Base-by-base conservation (phyloP, 495 filamentous ascomycete genomes). In the Pyrenopolyporus hunteri region DNA sequence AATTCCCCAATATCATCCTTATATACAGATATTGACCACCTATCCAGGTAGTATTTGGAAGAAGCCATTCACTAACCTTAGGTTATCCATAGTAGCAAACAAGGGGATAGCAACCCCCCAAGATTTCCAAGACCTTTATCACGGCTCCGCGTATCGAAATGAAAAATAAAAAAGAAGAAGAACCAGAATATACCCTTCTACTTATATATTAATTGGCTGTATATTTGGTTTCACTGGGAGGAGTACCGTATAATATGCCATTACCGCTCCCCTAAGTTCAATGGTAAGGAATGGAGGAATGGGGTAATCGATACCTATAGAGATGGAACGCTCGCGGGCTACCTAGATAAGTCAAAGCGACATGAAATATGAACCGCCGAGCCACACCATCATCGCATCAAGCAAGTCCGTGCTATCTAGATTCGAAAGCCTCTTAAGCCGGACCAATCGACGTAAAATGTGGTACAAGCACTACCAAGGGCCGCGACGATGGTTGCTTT, bases 401-500 rank as follows among this genome's bases (percentile, higher is more conserved):
- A 32, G 49, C 48, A 48, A 52, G 47, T 32, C 32, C 48, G 39
- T 4, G 14, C 48, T 33, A 11, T 61, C 11, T 47, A 61, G 33
- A 32, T 32, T 33, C 33, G 40, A 47, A 16, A 29, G 28, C 14
- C 13, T 43, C 51, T 55, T 35, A 31, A 39, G 53, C 43, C 40
- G 47, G 44, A 14, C 44, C 43, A 55, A 61, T 61, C 58, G 43
- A 54, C 26, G 49, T 49, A 26, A 54, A 49, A 53, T 33, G 52
- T 57, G n/a, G 59, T 55, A 63, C 59, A 50, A 32, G 37, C 19
- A 50, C 45, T 45, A 40, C 17, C 47, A 57, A 56, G 36, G 40
- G 43, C 22, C 25, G 40, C 43, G 46, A 37, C 50, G 63, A 62
- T 57, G 58, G 52, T 35, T 57, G 63, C 51, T n/a, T n/a, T n/a